These are phyloP conservation scores for Yarrowia keelungensis DNA, from an alignment of 805 yeast species.

Conservation along the genomic window DNA sequence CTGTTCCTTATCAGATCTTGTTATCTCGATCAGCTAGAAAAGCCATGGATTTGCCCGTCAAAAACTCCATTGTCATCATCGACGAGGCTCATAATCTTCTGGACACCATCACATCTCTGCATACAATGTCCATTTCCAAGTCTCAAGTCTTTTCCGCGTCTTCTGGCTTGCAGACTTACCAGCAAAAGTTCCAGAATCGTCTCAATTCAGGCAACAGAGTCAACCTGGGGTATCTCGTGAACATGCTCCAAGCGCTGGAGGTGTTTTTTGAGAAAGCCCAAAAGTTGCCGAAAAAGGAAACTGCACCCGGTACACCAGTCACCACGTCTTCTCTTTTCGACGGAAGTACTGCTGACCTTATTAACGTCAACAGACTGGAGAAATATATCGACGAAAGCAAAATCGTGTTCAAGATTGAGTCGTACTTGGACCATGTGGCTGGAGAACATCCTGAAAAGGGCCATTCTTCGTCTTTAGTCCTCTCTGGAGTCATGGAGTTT, in stretches of 20 bases:
- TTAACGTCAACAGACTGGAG: slow-evolving; percentile 73
- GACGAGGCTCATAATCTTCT: slow-evolving; percentile 93
- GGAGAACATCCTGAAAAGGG: slow-evolving; percentile 26
- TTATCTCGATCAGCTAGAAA: slow-evolving; percentile 67
- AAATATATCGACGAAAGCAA: slow-evolving; percentile 70
- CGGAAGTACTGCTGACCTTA: slow-evolving; percentile 67
- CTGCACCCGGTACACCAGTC: slow-evolving; percentile 63
- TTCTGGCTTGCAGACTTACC: slow-evolving; percentile 61
- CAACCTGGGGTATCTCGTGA: slow-evolving; percentile 57
- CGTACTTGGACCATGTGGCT: slow-evolving; percentile 55
- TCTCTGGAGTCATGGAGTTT: slow-evolving; percentile 72
- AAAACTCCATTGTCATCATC: slow-evolving; percentile 72
- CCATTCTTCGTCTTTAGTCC: slow-evolving; percentile 56
- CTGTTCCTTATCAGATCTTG: slow-evolving; percentile 85
- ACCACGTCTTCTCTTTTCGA: slow-evolving; percentile 60
- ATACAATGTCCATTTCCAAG: slow-evolving; percentile 65
- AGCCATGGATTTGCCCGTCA: slow-evolving; percentile 63
- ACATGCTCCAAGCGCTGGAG: slow-evolving; percentile 64
- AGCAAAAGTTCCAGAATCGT: slow-evolving; percentile 64
- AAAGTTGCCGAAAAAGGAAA: slow-evolving; percentile 46
- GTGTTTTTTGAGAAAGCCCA: slow-evolving; percentile 55
- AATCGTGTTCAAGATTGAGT: slow-evolving; percentile 83
- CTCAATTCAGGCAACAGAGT: slow-evolving; percentile 76
- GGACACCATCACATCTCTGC: slow-evolving; percentile 74
- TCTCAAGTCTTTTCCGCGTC: slow-evolving; percentile 57